Base-by-base conservation (phyloP, 768 basidiomycete species). In the Rhodotorula taiwanensis region DNA sequence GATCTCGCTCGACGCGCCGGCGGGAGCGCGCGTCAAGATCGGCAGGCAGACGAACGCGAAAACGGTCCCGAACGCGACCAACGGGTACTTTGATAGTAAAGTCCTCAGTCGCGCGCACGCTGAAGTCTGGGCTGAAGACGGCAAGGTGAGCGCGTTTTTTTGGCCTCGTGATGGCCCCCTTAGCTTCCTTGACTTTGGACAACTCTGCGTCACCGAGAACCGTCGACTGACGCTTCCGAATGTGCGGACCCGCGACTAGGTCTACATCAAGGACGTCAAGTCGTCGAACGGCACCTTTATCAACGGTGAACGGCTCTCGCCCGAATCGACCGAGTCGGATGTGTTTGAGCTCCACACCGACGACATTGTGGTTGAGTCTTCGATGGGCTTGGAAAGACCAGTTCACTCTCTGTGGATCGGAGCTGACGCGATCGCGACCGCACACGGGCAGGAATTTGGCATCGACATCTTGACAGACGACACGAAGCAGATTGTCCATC, bases 401-500 rank as follows among this genome's bases (percentile, higher is more conserved):
- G n/a, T n/a, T n/a, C n/a, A n/a, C n/a, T n/a, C n/a, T n/a, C n/a
- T n/a, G n/a, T n/a, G n/a, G n/a, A n/a, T n/a, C n/a, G n/a, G n/a
- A n/a, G n/a, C 18, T 34, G 13, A 28, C 21, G 44, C 49, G 13
- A 6, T 20, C 9, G 9, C 31, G 34, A 8, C 9, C 6, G 5
- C 30, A 5, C 5, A 3, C 28, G 11, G 25, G 25, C 67, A 94
- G 92, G 93, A 98, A 85, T 98, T 95, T 75, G 95, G 95, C 60
- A 99, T 98, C 72, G 95, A 98, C 78, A 99, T 99, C 66, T 89
- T 95, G 57, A 88, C 89, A 66, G 95, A 99, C 73, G 95, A 99
- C 79, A 95, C 93, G 80, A 89, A 89, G 77, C 93, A 89, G 3
- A 92, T 97, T 60, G 86, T 98, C 52, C 95, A 99, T 77, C 93